These are phyloP conservation scores for Tulasnella sp. DNA, from an alignment of 768 basidiomycete species.

Conservation along the genomic window DNA sequence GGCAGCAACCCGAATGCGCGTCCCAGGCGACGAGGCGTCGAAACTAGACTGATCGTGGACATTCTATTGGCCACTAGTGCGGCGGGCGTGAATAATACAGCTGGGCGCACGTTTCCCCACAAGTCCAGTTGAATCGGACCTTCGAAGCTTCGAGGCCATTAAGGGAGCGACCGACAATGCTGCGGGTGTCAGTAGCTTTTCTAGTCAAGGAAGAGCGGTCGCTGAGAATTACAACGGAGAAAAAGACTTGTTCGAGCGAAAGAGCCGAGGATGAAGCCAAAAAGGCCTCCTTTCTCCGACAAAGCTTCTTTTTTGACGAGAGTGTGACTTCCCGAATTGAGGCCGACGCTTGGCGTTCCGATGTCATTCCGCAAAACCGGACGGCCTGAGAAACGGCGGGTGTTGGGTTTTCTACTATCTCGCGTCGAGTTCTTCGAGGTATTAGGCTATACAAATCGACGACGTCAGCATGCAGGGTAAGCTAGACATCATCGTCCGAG, in stretches of 20 bases:
- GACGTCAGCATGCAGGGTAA: slow-evolving; percentile 14
- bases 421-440: neutral
- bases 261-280: slow-evolving; percentile 27
- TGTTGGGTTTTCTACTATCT: slow-evolving; percentile 15
- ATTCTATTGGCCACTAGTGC: neutral
- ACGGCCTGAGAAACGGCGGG: neutral
- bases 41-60: slow-evolving; percentile 10
- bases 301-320: slow-evolving; percentile 23
- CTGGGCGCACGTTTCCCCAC: slow-evolving; percentile 17
- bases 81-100: slow-evolving; percentile 14
- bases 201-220: slow-evolving; percentile 1
- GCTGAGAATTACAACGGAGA: slow-evolving; percentile 11
- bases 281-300: slow-evolving; percentile 27
- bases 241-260: slow-evolving; percentile 15
- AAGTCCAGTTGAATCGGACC: slow-evolving; percentile 19
- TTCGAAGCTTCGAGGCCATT: slow-evolving; percentile 11
- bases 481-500: neutral
- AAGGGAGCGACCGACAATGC: slow-evolving; percentile 17
- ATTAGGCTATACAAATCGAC: neutral
- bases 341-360: slow-evolving; percentile 16
- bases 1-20: slow-evolving; percentile 10
- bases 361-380: neutral
- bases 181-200: neutral
- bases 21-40: slow-evolving; percentile 13
- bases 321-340: slow-evolving; percentile 17